A percentile compares a stretch with the other conserved stretches of the same genome.
phyloP scores from a whole-genome alignment of 208 protist species.

The Tritrichomonas foetus region DNA sequence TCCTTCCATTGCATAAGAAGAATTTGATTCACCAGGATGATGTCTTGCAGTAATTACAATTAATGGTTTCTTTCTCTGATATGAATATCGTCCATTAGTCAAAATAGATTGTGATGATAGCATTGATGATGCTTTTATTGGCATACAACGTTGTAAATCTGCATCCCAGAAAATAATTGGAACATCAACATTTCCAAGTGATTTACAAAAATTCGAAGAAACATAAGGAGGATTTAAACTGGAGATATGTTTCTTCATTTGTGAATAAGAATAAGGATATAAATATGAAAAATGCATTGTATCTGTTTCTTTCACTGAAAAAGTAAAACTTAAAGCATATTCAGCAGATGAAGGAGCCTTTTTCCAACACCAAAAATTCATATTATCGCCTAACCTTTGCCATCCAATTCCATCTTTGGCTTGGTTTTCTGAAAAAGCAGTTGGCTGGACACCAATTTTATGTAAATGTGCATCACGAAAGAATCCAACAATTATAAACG shows the following conservation, averaged over 20 bases:
- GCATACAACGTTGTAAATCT: neutral
- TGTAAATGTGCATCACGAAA: neutral
- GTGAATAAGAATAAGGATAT: neutral
- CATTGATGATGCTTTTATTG: neutral
- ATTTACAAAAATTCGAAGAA: neutral
- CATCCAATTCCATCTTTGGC: neutral
- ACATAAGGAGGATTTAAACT: neutral
- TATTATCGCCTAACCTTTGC: neutral
- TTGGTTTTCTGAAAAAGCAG: neutral
- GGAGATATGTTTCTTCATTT: neutral
- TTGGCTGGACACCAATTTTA: neutral
- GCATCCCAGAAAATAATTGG: conserved; percentile 23
- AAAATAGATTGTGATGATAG: neutral
- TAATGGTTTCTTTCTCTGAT: conserved; percentile 47
- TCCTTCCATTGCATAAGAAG: conserved; percentile 86
- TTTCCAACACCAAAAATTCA: neutral
- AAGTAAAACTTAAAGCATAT: neutral
- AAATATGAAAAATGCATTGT: conserved; percentile 17
- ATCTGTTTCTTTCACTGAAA: neutral
- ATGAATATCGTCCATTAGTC: neutral
- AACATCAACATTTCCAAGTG: neutral
- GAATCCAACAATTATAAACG: conserved; percentile 4
- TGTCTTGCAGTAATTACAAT: conserved; percentile 80
- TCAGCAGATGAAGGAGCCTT: neutral
- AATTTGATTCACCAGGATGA: conserved; percentile 90